Evolutionary conservation across 2,329 filamentous ascomycete genomes (phyloP), one percentile per base, ranked within the genome.

Genomic region (Pseudocercospora crystallina): DNA sequence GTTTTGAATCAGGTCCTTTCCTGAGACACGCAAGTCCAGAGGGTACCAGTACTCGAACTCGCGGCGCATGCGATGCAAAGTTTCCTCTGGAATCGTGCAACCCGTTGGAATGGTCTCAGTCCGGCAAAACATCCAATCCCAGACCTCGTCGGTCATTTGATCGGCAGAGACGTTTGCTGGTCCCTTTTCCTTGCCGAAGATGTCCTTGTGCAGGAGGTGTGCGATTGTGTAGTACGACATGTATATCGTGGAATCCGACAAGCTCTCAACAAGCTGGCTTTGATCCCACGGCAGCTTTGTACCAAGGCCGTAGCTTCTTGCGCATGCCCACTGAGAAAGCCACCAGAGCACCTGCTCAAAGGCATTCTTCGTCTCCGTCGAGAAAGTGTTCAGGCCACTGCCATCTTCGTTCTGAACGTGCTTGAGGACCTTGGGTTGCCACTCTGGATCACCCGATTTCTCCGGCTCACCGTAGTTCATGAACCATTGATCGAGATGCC

Each of bases 41-140:
- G 94, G 94, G 71, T 97, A 99, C 79, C 90, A 97, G 80, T 96
- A 99, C 70, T 94, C 87, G 64, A 97, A 97, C 64, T 95, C 90
- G 65, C 91, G 82, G 54, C 90, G 82, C 87, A 99, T 87, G 35
- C 82, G 80, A 66, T 89, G 82, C 38, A 99, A 79, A 2, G 82
- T 82, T 54, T 85, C 82, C 71, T 85, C 83, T 53, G 84, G 78
- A 53, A 96, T 95, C 34, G 85, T 85, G 52, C 83, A 87, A 50
- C 81, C 70, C 17, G 56, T 37, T 9, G 65, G 65, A 33, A 89
- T 74, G 12, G 86, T 82, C 26, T 91, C 85, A 13, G 84, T 82
- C 49, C 89, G 84, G 67, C 83, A 86, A 75, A 97, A 96, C 61
- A 97, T 76, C 68, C 95, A 96, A 72, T 99, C 92, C 90, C 91